A percentile compares a stretch with the other conserved stretches of the same genome.
Evolutionary conservation across 2,329 filamentous ascomycete species (phyloP).

Genomic region (Aspergillus latus): DNA sequence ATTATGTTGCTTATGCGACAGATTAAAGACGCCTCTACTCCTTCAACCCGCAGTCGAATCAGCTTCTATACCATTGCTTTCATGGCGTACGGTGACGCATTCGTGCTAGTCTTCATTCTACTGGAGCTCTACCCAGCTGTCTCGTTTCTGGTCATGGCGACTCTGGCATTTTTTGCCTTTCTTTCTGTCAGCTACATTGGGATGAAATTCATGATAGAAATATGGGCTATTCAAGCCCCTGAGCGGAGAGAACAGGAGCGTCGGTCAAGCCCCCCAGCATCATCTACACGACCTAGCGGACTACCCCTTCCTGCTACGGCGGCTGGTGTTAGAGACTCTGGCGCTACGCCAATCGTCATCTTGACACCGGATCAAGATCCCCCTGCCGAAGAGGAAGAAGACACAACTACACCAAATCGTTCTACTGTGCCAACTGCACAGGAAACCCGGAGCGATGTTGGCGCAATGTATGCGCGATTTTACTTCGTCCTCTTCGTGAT

Average conservation of each 20-base stretch:
- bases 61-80: conserved; percentile 65
- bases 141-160: conserved; percentile 56
- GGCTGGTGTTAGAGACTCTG: conserved; percentile 43
- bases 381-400: conserved; percentile 41
- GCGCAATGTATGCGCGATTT: conserved; percentile 61
- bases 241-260: conserved; percentile 40
- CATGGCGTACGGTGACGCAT: conserved; percentile 62
- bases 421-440: conserved; percentile 35
- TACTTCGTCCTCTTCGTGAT: conserved; percentile 59
- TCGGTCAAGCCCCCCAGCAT: conserved; percentile 24
- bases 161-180: conserved; percentile 59
- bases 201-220: conserved; percentile 65
- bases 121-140: conserved; percentile 57
- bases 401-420: conserved; percentile 32
- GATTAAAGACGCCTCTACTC: conserved; percentile 64
- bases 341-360: conserved; percentile 59
- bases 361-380: conserved; percentile 60
- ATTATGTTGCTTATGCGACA: conserved; percentile 59
- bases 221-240: conserved; percentile 62
- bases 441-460: conserved; percentile 50
- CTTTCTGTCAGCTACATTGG: conserved; percentile 62
- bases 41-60: conserved; percentile 64
- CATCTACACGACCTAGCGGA: conserved; percentile 33
- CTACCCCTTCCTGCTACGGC: conserved; percentile 56
- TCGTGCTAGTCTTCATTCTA: conserved; percentile 57